These are phyloP conservation scores for Aspergillus funiculosus DNA, from an alignment of 495 filamentous ascomycete genomes.

Conservation along the genomic window DNA sequence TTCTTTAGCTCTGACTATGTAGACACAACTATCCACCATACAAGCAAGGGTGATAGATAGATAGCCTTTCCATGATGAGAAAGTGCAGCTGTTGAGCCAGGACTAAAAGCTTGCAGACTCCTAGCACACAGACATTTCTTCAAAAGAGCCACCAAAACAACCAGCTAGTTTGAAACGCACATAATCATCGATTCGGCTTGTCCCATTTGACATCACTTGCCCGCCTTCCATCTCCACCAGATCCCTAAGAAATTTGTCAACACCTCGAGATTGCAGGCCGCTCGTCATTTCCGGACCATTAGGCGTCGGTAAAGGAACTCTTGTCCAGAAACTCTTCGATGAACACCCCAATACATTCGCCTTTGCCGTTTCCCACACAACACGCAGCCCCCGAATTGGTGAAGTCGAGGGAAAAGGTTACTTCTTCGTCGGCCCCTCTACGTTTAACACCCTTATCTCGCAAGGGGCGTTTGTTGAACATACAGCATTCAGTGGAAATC, in stretches of 20 bases:
- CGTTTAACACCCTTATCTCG: conserved; percentile 57
- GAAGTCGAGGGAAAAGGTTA: conserved; percentile 70
- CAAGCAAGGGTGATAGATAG: not conserved
- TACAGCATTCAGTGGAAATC: conserved; percentile 69
- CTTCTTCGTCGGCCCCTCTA: conserved; percentile 61
- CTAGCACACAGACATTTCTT: not conserved
- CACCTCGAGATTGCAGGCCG: conserved; percentile 40
- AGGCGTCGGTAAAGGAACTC: conserved; percentile 78
- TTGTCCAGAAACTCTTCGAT: conserved; percentile 60
- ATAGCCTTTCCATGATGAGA: not conserved
- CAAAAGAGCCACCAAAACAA: not conserved
- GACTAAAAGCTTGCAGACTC: not conserved
- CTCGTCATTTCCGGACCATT: conserved; percentile 79
- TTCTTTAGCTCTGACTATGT: no score
- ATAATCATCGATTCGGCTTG: conserved; percentile 18
- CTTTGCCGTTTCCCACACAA: conserved; percentile 66
- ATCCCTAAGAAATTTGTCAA: conserved; percentile 22
- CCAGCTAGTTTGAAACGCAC: conserved; percentile 17
- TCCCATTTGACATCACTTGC: conserved; percentile 17
- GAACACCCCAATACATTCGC: conserved; percentile 64
- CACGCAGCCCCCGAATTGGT: conserved; percentile 62
- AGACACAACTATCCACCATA: not conserved
- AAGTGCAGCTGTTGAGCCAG: not conserved
- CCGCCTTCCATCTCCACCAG: conserved; percentile 20
- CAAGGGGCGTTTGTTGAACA: conserved; percentile 72